Conservation (phyloP, 2,329 filamentous ascomycete genomes). For the Xylaria digitata region DNA sequence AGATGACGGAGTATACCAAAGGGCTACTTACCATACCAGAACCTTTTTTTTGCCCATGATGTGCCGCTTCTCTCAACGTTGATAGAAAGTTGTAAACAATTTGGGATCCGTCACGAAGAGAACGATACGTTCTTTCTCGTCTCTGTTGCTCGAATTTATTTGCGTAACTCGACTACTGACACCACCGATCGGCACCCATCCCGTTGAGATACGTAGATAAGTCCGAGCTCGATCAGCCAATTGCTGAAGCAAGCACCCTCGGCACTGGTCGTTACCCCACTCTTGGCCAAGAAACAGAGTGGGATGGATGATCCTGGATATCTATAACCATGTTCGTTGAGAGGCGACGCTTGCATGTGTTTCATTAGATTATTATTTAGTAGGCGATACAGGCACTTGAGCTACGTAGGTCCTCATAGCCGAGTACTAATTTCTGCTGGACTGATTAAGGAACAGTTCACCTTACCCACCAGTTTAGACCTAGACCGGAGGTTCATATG, state of each 20-base stretch:
- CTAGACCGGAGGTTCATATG: background rate
- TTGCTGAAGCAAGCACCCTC: constrained; percentile 1
- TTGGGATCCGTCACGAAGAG: background rate
- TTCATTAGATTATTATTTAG: background rate
- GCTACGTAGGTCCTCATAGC: background rate
- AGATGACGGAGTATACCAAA: background rate
- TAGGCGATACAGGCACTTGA: background rate
- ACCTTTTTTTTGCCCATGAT: constrained; percentile 36
- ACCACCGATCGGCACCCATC: background rate
- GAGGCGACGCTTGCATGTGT: background rate
- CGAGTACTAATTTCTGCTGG: background rate
- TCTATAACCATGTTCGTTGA: background rate
- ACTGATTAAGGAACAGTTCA: background rate
- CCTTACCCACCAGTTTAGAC: background rate
- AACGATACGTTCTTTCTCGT: background rate
- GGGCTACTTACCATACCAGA: constrained; percentile 28
- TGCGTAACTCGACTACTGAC: background rate
- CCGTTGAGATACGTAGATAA: constrained; percentile 2
- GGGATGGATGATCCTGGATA: constrained; percentile 8
- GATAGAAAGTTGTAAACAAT: background rate
- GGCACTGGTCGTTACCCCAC: constrained; percentile 4
- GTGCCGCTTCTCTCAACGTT: background rate
- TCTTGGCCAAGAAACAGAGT: constrained; percentile 16
- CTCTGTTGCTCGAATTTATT: background rate
- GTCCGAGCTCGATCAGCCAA: background rate